Evolutionary conservation across 1,284 basidiomycete species (phyloP), one percentile per base, ranked within the genome.

Genomic region (Cryptococcus sp.): DNA sequence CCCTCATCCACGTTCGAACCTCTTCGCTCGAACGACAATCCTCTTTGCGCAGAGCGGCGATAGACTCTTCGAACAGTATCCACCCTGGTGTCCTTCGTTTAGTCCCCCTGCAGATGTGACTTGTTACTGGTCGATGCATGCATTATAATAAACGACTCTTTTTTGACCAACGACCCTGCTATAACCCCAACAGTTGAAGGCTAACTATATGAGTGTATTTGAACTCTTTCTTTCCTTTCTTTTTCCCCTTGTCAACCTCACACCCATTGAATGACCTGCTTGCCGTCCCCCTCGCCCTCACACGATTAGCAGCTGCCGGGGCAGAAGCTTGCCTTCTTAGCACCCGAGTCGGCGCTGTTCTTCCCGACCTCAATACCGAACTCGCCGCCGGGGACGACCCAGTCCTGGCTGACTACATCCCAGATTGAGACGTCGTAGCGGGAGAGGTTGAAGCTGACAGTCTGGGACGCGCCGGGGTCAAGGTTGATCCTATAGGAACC

Each of bases 401-500:
- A 80, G 16, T 69, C 61, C 61, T 77, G 77, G 15, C 39, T 51
- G 8, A 67, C 67, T 9, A 73, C 72, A 56, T 77, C 71, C 78
- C 78, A 80, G 56, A 77, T 72, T 8, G 73, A 72, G 16, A 80
- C 59, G 53, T 78, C 78, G 66, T 80, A 78, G 36, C 55, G 52
- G 12, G 69, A 72, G 20, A 80, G 60, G 12, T 67, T 57, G 66
- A 78, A 76, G 3, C 53, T 46, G 47, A 78, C 74, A 12, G 64
- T 71, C 39, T 63, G 23, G 8, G 68, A 66, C 16, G 62, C 59
- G 20, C 72, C 72, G 0, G 76, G 66, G 43, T 73, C 49, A 39
- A 80, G 67, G 49, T 69, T 72, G 60, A 78, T 58, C 50, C 72
- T 73, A 12, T 50, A n/a, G 18, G 9, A 20, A 0, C 1, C 5